Conservation (phyloP, 164 flowering plant genomes). For the Magnolia changhungtana region DNA sequence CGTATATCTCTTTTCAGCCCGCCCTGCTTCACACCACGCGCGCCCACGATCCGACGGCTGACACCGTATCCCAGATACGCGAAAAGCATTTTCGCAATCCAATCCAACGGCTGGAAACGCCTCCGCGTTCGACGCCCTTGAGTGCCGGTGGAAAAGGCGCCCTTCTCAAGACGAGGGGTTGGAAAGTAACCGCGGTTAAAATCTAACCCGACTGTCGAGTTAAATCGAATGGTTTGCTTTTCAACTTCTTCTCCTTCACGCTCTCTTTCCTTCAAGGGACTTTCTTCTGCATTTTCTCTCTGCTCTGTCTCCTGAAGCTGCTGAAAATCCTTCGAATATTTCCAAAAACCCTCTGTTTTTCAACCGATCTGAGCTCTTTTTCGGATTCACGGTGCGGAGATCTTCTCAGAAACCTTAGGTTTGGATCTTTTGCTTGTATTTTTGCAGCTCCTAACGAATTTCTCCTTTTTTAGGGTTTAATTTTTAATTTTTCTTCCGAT, state of each 20-base stretch:
- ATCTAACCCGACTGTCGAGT: constrained; percentile 6
- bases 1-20: neutral
- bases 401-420: constrained; percentile 12
- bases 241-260: neutral
- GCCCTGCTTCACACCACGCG: constrained; percentile 37
- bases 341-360: neutral
- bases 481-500: neutral
- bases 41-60: constrained; percentile 41
- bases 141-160: constrained; percentile 16
- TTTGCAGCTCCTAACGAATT: neutral
- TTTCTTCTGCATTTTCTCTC: neutral
- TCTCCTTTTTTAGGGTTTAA: constrained; percentile 1
- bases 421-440: constrained; percentile 4
- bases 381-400: neutral
- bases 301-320: neutral
- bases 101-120: constrained; percentile 37
- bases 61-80: constrained; percentile 27
- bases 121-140: constrained; percentile 38
- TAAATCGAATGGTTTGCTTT: neutral
- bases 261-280: neutral
- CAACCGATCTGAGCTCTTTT: neutral
- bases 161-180: constrained; percentile 10
- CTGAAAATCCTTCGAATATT: neutral
- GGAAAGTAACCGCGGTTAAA: constrained; percentile 11
- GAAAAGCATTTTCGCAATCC: constrained; percentile 28